Evolutionary conservation across 441 rosid genomes (phyloP).

Genomic region (Melastoma candidum): DNA sequence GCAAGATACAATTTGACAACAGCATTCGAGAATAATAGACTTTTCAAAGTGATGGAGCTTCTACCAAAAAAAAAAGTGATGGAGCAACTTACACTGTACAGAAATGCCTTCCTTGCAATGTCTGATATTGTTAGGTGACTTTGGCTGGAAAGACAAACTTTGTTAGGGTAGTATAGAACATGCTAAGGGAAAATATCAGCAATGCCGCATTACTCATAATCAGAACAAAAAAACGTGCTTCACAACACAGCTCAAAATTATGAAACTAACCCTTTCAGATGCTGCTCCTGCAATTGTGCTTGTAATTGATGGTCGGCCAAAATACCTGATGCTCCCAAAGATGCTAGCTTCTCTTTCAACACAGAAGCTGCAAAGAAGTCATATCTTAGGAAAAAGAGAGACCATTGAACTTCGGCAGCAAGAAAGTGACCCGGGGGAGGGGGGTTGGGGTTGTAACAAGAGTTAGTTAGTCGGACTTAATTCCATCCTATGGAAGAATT

Average conservation of each 20-base stretch:
- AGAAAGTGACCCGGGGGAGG: too few species aligned
- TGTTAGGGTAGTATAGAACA: background rate
- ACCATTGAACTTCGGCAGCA: too few species aligned
- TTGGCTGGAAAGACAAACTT: slow-evolving; percentile 40
- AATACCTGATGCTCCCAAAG: slow-evolving; percentile 93
- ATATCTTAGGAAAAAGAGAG: too few species aligned
- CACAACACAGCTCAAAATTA: background rate
- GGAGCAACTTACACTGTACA: slow-evolving; percentile 66
- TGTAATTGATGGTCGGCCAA: slow-evolving; percentile 99
- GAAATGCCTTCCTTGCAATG: slow-evolving; percentile 96
- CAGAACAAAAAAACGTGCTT: background rate
- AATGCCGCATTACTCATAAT: background rate
- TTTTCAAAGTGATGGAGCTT: too few species aligned
- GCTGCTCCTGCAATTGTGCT: slow-evolving; percentile 85
- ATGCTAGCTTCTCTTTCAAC: slow-evolving; percentile 88
- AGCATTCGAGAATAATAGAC: too few species aligned
- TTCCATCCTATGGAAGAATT: too few species aligned
- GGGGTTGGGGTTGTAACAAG: too few species aligned
- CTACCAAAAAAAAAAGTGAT: slow-evolving; percentile 20
- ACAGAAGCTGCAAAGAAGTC: slow-evolving; percentile 68
- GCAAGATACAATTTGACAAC: too few species aligned
- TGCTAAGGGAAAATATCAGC: background rate
- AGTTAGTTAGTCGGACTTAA: too few species aligned
- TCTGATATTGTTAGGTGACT: slow-evolving; percentile 83
- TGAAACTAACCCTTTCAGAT: slow-evolving; percentile 59